Base-by-base conservation (phyloP, 2,329 filamentous ascomycete species). In the Fusarium sp. region DNA sequence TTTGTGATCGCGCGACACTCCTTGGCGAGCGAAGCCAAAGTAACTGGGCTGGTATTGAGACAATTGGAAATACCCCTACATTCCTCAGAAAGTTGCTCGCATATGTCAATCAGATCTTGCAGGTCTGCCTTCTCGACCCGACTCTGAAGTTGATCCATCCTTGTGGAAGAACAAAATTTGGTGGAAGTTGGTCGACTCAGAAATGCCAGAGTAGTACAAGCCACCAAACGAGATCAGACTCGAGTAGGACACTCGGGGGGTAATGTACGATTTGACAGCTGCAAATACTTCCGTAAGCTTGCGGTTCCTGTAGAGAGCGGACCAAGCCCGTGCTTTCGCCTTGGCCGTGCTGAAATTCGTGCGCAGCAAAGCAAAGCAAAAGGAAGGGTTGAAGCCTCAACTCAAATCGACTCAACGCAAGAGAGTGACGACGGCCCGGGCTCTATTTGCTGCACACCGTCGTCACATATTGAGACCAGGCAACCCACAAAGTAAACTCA, bases 1-100 rank as follows among this genome's bases (percentile, higher is more conserved):
- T 71, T 65, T 62, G 77, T 75, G 30, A 78, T 75, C 13, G 77
- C 77, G 23, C 74, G 66, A 50, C 74, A 76, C 56, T 78, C 77
- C 52, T 78, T 78, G 35, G 74, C 69, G 30, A 78, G 72, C 11
- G 74, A 62, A 33, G 77, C 73, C 38, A 78, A 63, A 38, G 64
- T 73, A 44, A 78, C 77, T 12, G 77, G 77, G n/a, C 74, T 76
- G 21, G 77, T 78, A 47, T 78, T 78, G 37, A 78, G 75, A 46
- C 70, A 78, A 47, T 77, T 78, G 56, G 77, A 75, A 38, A 78
- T 69, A 54, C 64, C 64, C 52, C 58, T 74, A 68, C 74, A 78
- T 44, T 78, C 77, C 18, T 72, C 65, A n/a, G 77, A 70, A 33
- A 78, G 70, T 42, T 77, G 77, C n/a, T 69, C 67, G 65, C 77